A percentile compares a stretch with the other conserved stretches of the same genome.
phyloP scores from a whole-genome alignment of 1,139 yeast genomes.

The Diutina pseudorugosa region DNA sequence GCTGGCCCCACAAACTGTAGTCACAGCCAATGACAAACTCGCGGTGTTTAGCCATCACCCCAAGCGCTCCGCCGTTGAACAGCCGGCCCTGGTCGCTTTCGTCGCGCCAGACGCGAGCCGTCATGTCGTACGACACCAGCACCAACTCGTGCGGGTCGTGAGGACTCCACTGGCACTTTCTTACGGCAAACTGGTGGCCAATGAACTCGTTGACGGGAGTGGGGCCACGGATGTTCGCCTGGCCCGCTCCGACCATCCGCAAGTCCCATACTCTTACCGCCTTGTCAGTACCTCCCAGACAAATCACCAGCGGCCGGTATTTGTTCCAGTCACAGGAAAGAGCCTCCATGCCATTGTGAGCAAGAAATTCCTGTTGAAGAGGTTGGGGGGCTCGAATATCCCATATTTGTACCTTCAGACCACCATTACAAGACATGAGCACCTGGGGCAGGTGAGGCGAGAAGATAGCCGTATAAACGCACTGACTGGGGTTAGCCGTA shows the following conservation, averaged over 20 bases:
- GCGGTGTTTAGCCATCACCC: slow-evolving; percentile 56
- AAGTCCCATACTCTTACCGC: slow-evolving; percentile 79
- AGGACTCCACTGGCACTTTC: slow-evolving; percentile 82
- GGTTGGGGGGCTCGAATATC: slow-evolving; percentile 64
- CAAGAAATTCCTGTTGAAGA: slow-evolving; percentile 47
- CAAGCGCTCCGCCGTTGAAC: slow-evolving; percentile 29
- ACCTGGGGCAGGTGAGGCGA: slow-evolving; percentile 78
- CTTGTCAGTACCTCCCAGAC: slow-evolving; percentile 86
- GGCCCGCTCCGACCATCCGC: slow-evolving; percentile 45
- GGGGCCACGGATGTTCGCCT: slow-evolving; percentile 39
- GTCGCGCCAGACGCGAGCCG: slow-evolving; percentile 78
- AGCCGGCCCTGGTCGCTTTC: slow-evolving; percentile 32
- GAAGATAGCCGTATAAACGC: slow-evolving; percentile 69
- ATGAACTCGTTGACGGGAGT: slow-evolving; percentile 67
- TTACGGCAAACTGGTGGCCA: slow-evolving; percentile 85
- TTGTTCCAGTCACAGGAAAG: slow-evolving; percentile 84
- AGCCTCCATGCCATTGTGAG: slow-evolving; percentile 75
- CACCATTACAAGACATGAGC: slow-evolving; percentile 67
- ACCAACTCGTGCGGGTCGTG: slow-evolving; percentile 62
- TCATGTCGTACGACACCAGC: slow-evolving; percentile 86
- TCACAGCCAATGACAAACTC: slow-evolving; percentile 95
- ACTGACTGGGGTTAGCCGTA: slow-evolving; percentile 25
- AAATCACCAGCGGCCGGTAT: slow-evolving; percentile 65
- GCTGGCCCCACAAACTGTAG: slow-evolving; percentile 93
- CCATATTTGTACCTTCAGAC: slow-evolving; percentile 71